Base-by-base conservation (phyloP, 106 monocot genomes). In the Apostasia shenzhenica region DNA sequence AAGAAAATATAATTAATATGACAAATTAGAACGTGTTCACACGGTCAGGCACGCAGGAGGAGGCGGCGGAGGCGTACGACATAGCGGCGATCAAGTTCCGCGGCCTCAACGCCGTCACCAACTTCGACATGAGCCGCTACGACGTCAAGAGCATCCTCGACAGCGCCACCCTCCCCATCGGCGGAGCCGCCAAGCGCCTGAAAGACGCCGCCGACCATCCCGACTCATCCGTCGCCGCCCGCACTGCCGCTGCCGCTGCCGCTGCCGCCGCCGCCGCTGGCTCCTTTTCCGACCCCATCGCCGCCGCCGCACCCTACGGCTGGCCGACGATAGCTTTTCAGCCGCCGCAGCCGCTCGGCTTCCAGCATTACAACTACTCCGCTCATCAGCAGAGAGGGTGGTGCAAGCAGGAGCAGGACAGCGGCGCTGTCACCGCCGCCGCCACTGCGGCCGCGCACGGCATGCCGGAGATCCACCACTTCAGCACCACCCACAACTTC, bases 121-220 rank as follows among this genome's bases (percentile, higher is more conserved):
- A 99, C 83, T 99, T 99, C 66, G 97, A 93, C 65, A 99, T 99
- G 97, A 99, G 78, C 87, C 89, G 89, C 41, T 99, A 99, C 67
- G 97, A 99, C 56, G 97, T 99, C 40, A 93, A 99, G 74, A 85
- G 90, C 85, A 99, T 99, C 64, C 84, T 99, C 0, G 97, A 99
- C 57, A 93, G 97, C 89, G 90, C 76, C 79, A 85, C 86, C 0
- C 81, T 93, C 0, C 97, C 97, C 14, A 87, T 99, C 44, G 97
- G 97, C 1, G 84, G 81, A 6, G 92, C 87, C 1, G 97, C 97
- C 9, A 99, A 93, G 83, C 89, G 97, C 14, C 85, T 99, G 61
- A 99, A 99, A 54, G 97, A 93, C 2, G 77, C 70, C 2, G 45
- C 83, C 0, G 85, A 83, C 0, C 74, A 80, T 62, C 14, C 72